Base-by-base conservation (phyloP, 1,284 basidiomycete species). In the Ceratobasidium papillatum region DNA sequence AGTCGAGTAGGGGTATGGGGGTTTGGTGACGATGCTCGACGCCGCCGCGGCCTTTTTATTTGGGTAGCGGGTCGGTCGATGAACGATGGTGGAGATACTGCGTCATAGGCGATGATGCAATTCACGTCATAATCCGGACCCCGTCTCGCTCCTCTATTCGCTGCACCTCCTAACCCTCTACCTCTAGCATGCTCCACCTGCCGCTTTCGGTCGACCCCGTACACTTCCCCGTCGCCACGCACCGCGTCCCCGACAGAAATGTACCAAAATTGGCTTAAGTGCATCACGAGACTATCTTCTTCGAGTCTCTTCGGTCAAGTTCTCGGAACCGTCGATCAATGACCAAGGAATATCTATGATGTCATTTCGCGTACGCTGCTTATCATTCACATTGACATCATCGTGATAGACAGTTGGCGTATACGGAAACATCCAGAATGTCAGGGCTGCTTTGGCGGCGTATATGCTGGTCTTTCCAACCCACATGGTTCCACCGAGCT, bases 241-340 rank as follows among this genome's bases (percentile, higher is more conserved):
- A 7, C 59, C 38, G 11, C 38, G 32, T 17, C 36, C 22, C 38
- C 36, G 27, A 45, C 59, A 30, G 22, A 22, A 45, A 62, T 43
- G 27, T 45, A 11, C 38, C 59, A 43, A 45, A 45, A 62, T 25
- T 11, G n/a, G 43, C 4, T 43, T 36, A 58, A 58, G 32, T 36
- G 4, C 19, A 38, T 14, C 43, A 62, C n/a, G 32, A 14, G 27
- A n/a, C 59, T 38, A n/a, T 8, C 54, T 58, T 58, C 54, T 58
- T 58, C 54, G n/a, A n/a, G n/a, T 36, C 14, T 43, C 58, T 36
- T 43, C 43, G 38, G 43, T 62, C 59, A 62, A 30, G 38, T 25
- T 62, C 59, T 43, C 38, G 59, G 59, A 4, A 36, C 22, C 59
- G 59, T 62, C 59, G 59, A 62, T 62, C 59, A 62, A n/a, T 30